A percentile compares a stretch with the other conserved stretches of the same genome.
These are phyloP conservation scores for Dryadomyces quercivorus DNA, from an alignment of 2,329 filamentous ascomycete species.

Conservation along the genomic window DNA sequence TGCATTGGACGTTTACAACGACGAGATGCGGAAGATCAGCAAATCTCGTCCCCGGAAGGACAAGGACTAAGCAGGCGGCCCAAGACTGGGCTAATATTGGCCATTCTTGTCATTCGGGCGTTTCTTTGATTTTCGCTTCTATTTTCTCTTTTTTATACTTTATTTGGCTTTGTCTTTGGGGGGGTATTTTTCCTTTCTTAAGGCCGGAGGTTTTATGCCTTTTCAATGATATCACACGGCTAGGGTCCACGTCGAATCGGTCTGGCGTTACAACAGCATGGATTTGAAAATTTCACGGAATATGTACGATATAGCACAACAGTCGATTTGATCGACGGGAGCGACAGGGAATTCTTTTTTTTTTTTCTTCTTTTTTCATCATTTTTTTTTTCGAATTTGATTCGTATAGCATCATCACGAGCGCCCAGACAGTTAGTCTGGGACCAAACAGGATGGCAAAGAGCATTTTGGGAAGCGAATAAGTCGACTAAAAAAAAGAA, in stretches of 20 bases:
- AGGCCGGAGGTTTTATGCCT: not conserved
- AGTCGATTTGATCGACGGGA: too few species aligned
- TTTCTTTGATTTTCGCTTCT: not conserved
- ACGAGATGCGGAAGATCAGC: constrained; percentile 13
- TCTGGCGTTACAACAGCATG: not conserved
- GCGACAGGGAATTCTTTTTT: too few species aligned
- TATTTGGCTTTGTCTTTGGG: not conserved
- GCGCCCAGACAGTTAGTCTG: too few species aligned
- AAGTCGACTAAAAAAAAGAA: not conserved
- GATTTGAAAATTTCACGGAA: too few species aligned
- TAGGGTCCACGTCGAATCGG: not conserved
- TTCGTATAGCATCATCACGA: too few species aligned
- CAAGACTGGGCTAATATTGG: not conserved
- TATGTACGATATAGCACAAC: too few species aligned
- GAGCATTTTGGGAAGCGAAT: too few species aligned
- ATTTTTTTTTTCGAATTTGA: too few species aligned
- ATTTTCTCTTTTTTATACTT: not conserved
- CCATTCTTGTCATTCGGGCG: not conserved
- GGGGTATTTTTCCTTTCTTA: not conserved
- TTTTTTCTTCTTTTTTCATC: too few species aligned
- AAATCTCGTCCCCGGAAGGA: constrained; percentile 11
- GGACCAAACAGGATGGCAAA: too few species aligned
- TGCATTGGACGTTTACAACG: constrained; percentile 15
- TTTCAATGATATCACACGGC: not conserved
- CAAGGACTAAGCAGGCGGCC: not conserved